Evolutionary conservation across 2,329 filamentous ascomycete species (phyloP).

Genomic region (Mariannaea sp.): DNA sequence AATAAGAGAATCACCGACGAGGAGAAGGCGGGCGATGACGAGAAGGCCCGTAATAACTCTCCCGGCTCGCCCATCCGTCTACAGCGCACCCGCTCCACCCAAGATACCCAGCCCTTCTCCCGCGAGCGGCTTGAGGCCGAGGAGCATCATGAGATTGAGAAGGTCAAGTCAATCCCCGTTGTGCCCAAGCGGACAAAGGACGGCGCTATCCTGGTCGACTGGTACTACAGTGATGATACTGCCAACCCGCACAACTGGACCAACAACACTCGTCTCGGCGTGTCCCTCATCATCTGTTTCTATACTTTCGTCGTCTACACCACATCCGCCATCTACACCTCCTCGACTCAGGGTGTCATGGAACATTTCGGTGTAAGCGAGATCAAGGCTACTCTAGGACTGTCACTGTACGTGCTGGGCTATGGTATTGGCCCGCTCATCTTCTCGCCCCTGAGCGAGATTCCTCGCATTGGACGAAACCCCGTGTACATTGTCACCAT

Average conservation of each 20-base stretch:
- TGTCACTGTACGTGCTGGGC: conserved; percentile 67
- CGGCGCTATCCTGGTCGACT: conserved; percentile 58
- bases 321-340: conserved; percentile 53
- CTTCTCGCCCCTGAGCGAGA: conserved; percentile 69
- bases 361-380: conserved; percentile 56
- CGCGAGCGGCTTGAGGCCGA: conserved; percentile 37
- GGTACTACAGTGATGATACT: conserved; percentile 60
- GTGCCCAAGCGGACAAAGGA: conserved; percentile 55
- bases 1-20: conserved; percentile 24
- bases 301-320: conserved; percentile 67
- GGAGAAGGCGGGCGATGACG: conserved; percentile 9
- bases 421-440: conserved; percentile 68
- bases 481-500: conserved; percentile 71
- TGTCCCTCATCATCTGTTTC: conserved; percentile 54
- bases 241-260: conserved; percentile 63
- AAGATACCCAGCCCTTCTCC: conserved; percentile 31
- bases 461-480: conserved; percentile 69
- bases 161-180: conserved; percentile 54
- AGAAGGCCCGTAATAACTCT: too few relatives aligned
- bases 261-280: conserved; percentile 46
- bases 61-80: conserved; percentile 19
- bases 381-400: conserved; percentile 58
- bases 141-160: conserved; percentile 45
- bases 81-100: conserved; percentile 32
- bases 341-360: conserved; percentile 54